Evolutionary conservation across 164 flowering plant genomes (phyloP).

Genomic region (Nelumbo lutea): DNA sequence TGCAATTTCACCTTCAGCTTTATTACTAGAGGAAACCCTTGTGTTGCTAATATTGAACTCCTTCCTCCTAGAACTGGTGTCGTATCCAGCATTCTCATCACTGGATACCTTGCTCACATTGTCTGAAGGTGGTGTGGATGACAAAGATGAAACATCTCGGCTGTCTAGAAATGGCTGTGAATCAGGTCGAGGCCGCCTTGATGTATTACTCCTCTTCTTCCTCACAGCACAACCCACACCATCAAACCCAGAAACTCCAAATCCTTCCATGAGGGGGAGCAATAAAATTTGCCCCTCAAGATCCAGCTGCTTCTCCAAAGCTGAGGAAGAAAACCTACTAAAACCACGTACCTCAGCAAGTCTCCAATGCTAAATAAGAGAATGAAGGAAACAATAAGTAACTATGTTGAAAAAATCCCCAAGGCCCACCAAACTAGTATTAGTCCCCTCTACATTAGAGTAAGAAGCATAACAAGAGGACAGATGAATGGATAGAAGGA

Average conservation of each 20-base stretch:
- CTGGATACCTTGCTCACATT: slow-evolving; percentile 48
- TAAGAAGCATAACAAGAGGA: background rate
- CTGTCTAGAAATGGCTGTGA: slow-evolving; percentile 29
- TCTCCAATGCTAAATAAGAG: background rate
- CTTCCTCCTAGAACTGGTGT: slow-evolving; percentile 32
- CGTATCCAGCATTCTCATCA: slow-evolving; percentile 41
- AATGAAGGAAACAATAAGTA: background rate
- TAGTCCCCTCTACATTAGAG: background rate
- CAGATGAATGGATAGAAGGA: background rate
- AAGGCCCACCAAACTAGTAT: background rate
- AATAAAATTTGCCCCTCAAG: background rate
- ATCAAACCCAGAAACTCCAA: slow-evolving; percentile 28
- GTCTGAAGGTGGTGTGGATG: slow-evolving; percentile 50
- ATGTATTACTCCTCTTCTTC: slow-evolving; percentile 44
- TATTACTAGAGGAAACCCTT: slow-evolving; percentile 19
- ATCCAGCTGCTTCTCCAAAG: background rate
- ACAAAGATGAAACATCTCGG: slow-evolving; percentile 33
- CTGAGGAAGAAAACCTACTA: background rate
- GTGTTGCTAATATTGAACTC: slow-evolving; percentile 50
- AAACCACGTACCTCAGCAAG: background rate
- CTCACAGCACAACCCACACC: slow-evolving; percentile 30
- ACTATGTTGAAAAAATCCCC: background rate
- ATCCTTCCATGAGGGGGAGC: slow-evolving; percentile 45
- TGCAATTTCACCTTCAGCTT: slow-evolving; percentile 31
- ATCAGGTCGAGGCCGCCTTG: slow-evolving; percentile 45